These are phyloP conservation scores for Boletus rufocinnamomeus DNA, from an alignment of 768 basidiomycete genomes.

Conservation along the genomic window DNA sequence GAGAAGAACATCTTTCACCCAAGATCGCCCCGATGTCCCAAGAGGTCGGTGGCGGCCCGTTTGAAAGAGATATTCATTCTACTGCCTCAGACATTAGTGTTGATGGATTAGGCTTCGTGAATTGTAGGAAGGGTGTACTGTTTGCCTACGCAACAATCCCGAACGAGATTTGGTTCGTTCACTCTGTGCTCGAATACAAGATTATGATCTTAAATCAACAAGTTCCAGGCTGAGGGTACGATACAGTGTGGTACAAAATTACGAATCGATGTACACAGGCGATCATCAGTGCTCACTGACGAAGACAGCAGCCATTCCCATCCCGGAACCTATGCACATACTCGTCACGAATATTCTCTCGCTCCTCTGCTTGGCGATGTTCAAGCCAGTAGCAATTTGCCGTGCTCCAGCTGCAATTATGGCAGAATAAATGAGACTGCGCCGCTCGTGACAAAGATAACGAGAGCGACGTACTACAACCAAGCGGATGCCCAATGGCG, in stretches of 20 bases:
- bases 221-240: background rate
- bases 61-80: conserved; percentile 47
- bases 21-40: conserved; percentile 59
- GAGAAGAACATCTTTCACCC: conserved; percentile 61
- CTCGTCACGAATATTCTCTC: conserved; percentile 81
- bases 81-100: background rate
- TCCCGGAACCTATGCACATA: conserved; percentile 90
- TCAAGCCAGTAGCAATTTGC: conserved; percentile 84
- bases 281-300: conserved; percentile 71
- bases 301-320: conserved; percentile 89
- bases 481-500: conserved; percentile 86
- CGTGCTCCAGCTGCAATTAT: conserved; percentile 66
- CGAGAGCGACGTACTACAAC: conserved; percentile 61
- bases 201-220: too few species aligned
- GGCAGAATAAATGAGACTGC: conserved; percentile 7
- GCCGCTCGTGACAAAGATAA: conserved; percentile 2
- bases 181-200: background rate
- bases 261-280: background rate
- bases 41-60: conserved; percentile 65
- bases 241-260: background rate
- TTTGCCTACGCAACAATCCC: background rate
- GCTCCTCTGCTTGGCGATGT: conserved; percentile 75
- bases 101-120: background rate
- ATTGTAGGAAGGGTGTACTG: background rate
- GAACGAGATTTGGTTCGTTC: background rate